A percentile compares a stretch with the other conserved stretches of the same genome.
phyloP scores from a whole-genome alignment of 1,284 basidiomycete genomes.

The Ceratobasidium sp. region DNA sequence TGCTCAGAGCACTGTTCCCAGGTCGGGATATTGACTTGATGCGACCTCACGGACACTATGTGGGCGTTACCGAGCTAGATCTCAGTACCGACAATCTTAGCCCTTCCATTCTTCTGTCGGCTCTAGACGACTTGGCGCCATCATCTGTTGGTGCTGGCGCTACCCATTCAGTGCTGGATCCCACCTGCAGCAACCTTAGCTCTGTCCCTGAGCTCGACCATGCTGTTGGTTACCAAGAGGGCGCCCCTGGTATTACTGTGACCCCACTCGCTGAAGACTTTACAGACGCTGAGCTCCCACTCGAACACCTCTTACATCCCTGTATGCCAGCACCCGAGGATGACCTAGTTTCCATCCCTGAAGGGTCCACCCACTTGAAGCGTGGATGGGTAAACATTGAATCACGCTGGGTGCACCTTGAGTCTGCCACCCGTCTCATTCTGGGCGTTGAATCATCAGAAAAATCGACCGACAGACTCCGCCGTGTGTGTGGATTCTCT shows the following conservation, averaged over 20 bases:
- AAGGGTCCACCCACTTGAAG: not conserved
- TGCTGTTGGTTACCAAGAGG: too few relatives aligned
- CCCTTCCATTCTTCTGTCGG: too few relatives aligned
- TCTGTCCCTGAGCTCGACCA: not conserved
- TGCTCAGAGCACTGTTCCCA: not conserved
- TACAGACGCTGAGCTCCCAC: not conserved
- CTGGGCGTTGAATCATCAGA: not conserved
- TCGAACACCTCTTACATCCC: not conserved
- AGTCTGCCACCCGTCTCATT: not conserved
- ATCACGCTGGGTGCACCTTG: not conserved
- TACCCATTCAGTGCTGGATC: not conserved
- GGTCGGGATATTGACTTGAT: conserved; percentile 3
- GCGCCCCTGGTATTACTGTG: not conserved
- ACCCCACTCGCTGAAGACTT: not conserved
- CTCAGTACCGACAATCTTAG: too few relatives aligned
- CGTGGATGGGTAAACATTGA: conserved; percentile 1
- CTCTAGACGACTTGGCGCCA: too few relatives aligned
- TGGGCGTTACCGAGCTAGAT: not conserved
- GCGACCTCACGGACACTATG: not conserved
- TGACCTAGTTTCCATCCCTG: not conserved
- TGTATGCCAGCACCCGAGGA: not conserved
- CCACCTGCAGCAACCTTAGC: not conserved
- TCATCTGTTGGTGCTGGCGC: too few relatives aligned
- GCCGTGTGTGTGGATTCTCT: conserved; percentile 8
- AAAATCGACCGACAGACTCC: conserved; percentile 2